A percentile compares a stretch with the other conserved stretches of the same genome.
Evolutionary conservation across 2,329 filamentous ascomycete species (phyloP).

Genomic region (Aureobasidium melanogenum): DNA sequence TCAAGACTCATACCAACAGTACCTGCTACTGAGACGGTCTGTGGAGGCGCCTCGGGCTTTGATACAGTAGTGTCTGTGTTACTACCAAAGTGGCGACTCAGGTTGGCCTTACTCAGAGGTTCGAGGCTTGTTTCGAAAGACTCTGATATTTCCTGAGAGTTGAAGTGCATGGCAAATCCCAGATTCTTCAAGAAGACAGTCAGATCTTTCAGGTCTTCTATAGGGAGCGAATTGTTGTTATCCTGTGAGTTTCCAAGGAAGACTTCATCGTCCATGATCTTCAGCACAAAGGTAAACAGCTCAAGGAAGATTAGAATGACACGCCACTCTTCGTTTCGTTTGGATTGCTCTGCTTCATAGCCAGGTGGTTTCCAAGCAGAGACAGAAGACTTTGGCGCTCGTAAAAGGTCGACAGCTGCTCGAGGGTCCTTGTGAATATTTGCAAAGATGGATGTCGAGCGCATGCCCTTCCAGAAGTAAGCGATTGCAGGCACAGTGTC

Average conservation of each 20-base stretch:
- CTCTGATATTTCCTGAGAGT: conserved; percentile 53
- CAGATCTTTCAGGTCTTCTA: conserved; percentile 63
- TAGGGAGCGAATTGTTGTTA: conserved; percentile 57
- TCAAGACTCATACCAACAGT: conserved; percentile 66
- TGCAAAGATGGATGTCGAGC: conserved; percentile 48
- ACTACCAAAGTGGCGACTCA: conserved; percentile 21
- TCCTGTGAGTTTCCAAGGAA: conserved; percentile 54
- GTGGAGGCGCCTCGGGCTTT: conserved; percentile 25
- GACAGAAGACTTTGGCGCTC: conserved; percentile 26
- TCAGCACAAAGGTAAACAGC: conserved; percentile 83
- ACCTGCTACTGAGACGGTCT: conserved; percentile 43
- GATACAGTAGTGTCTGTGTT: not conserved
- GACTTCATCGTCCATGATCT: conserved; percentile 93
- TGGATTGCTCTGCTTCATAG: conserved; percentile 25
- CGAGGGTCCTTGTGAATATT: conserved; percentile 49
- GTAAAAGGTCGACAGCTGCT: conserved; percentile 49
- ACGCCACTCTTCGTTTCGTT: conserved; percentile 67
- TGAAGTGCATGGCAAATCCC: conserved; percentile 81
- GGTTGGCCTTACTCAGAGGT: conserved; percentile 7
- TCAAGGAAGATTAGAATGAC: conserved; percentile 86
- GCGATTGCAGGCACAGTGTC: conserved; percentile 52
- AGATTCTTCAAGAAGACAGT: conserved; percentile 84
- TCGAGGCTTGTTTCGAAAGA: conserved; percentile 8
- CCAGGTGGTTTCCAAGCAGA: conserved; percentile 23
- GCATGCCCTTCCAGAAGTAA: conserved; percentile 72